Evolutionary conservation across 768 basidiomycete species (phyloP).

Genomic region (Lactarius akahatsu): DNA sequence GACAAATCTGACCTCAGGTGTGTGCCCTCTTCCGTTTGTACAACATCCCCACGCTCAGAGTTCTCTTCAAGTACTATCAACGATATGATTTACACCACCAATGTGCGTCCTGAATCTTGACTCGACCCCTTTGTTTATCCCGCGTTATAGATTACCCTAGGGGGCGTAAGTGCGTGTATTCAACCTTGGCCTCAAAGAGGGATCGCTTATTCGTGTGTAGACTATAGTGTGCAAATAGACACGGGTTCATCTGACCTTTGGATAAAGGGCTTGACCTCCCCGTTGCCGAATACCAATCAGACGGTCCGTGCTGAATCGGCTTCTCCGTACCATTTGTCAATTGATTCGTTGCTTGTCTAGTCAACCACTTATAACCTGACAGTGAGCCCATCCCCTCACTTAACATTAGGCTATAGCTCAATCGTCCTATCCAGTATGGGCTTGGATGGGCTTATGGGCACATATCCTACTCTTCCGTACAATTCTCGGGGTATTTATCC

Average conservation of each 20-base stretch:
- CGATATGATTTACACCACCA: slow-evolving; percentile 76
- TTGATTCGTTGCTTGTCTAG: slow-evolving; percentile 29
- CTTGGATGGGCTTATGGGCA: slow-evolving; percentile 75
- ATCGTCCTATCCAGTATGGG: slow-evolving; percentile 55
- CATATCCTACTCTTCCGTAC: slow-evolving; percentile 58
- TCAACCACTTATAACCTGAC: slow-evolving; percentile 31
- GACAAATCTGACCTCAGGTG: slow-evolving; percentile 43
- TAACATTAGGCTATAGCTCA: background rate
- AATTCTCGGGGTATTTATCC: slow-evolving; percentile 64
- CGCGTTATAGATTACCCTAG: slow-evolving; percentile 60
- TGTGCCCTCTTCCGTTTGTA: slow-evolving; percentile 23
- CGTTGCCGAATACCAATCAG: slow-evolving; percentile 48
- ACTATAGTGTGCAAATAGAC: slow-evolving; percentile 74
- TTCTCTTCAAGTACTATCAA: slow-evolving; percentile 54
- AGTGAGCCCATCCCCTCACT: background rate
- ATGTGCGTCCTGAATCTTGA: slow-evolving; percentile 48
- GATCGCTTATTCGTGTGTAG: slow-evolving; percentile 38
- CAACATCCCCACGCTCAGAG: background rate
- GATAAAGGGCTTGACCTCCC: slow-evolving; percentile 50
- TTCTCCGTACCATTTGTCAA: slow-evolving; percentile 16
- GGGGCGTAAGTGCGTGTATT: slow-evolving; percentile 49
- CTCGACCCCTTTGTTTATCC: slow-evolving; percentile 12
- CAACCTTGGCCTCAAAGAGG: background rate
- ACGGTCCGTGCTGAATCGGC: slow-evolving; percentile 43
- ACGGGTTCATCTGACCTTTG: slow-evolving; percentile 86